A percentile compares a stretch with the other conserved stretches of the same genome.
Conservation (phyloP, 2,329 filamentous ascomycete genomes). For the Trichothecium sympodiale region DNA sequence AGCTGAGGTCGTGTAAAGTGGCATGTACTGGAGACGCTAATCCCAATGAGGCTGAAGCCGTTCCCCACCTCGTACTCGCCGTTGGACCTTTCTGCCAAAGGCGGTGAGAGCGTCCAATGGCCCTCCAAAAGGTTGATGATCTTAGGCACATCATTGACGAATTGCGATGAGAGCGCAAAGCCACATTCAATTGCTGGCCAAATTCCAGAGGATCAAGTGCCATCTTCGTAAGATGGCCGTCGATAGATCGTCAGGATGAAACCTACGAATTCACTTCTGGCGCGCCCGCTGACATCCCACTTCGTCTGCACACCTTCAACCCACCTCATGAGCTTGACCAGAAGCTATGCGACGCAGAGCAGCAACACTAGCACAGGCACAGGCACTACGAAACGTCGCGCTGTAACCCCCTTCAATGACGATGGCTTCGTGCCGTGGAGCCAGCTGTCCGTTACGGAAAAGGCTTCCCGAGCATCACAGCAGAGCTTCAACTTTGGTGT, state of each 20-base stretch:
- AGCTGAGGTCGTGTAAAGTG: conserved; percentile 29
- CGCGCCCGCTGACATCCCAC: conserved; percentile 20
- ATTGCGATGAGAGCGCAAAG: neutral
- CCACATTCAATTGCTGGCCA: neutral
- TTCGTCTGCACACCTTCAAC: conserved; percentile 7
- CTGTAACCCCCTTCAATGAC: conserved; percentile 77
- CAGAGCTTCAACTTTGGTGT: conserved; percentile 82
- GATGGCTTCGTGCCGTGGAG: conserved; percentile 74
- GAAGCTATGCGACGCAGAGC: conserved; percentile 50
- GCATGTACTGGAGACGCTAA: conserved; percentile 28
- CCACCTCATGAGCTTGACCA: conserved; percentile 25
- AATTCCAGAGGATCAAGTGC: neutral
- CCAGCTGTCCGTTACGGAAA: conserved; percentile 64
- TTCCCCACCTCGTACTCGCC: conserved; percentile 12
- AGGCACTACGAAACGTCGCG: conserved; percentile 44
- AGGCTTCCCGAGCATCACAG: conserved; percentile 74
- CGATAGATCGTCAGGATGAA: conserved; percentile 33
- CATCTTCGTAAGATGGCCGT: conserved; percentile 22
- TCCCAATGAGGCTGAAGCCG: conserved; percentile 16
- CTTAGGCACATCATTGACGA: conserved; percentile 1
- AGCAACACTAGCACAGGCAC: conserved; percentile 23
- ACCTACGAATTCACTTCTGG: conserved; percentile 23
- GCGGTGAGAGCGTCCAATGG: conserved; percentile 18
- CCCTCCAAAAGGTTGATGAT: neutral
- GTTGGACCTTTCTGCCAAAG: conserved; percentile 20